Conservation (phyloP, 2,329 filamentous ascomycete species). For the Akanthomyces dipterigenus region DNA sequence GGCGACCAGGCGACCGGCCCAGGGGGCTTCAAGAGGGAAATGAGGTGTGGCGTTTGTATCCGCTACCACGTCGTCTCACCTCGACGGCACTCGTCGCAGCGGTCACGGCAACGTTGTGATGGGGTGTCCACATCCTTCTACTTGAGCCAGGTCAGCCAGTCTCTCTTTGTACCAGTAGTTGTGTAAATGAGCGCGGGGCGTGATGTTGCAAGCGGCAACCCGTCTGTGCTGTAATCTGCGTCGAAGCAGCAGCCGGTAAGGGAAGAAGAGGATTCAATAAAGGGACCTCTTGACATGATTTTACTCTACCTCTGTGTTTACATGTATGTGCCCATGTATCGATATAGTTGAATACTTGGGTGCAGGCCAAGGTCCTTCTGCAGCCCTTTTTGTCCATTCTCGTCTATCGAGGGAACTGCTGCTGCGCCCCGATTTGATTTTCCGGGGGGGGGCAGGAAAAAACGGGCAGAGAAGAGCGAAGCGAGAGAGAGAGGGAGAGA, state of each 20-base stretch:
- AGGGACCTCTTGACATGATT: not conserved
- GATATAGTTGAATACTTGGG: not conserved
- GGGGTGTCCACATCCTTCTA: not conserved
- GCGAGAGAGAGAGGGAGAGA: not conserved
- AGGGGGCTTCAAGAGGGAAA: not conserved
- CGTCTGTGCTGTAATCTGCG: too few species aligned
- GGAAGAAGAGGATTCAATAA: too few species aligned
- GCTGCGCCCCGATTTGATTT: conserved; percentile 9
- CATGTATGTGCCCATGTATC: not conserved
- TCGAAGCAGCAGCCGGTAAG: too few species aligned
- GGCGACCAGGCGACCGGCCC: not conserved
- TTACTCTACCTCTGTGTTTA: too few species aligned
- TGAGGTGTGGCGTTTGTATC: not conserved
- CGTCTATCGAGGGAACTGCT: not conserved
- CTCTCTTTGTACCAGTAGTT: not conserved
- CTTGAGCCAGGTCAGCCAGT: too few species aligned
- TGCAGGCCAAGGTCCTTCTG: not conserved
- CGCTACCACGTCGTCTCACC: not conserved
- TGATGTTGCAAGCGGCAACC: too few species aligned
- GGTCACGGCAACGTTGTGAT: not conserved
- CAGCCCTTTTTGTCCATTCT: not conserved
- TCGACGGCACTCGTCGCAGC: not conserved
- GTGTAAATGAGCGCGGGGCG: too few species aligned
- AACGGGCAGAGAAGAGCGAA: not conserved
- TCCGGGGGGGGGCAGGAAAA: not conserved